Evolutionary conservation across 495 filamentous ascomycete genomes (phyloP).

Genomic region (Neurospora sp.): DNA sequence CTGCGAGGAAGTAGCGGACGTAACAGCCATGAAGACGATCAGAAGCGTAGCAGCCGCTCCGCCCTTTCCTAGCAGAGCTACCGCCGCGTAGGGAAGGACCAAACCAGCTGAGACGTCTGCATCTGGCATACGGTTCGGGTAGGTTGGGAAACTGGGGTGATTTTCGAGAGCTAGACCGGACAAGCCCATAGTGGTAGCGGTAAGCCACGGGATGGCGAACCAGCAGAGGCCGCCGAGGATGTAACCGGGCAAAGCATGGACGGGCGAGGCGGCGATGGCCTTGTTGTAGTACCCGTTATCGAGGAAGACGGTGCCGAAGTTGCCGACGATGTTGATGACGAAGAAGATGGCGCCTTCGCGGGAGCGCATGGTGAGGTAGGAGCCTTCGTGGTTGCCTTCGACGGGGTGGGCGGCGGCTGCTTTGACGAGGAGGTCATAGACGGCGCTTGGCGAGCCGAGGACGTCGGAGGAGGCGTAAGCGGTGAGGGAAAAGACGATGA

Average conservation of each 20-base stretch:
- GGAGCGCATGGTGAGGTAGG: conserved; percentile 84
- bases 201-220: conserved; percentile 95
- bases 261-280: conserved; percentile 82
- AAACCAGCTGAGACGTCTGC: conserved; percentile 77
- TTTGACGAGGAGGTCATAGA: conserved; percentile 70
- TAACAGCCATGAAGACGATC: conserved; percentile 95
- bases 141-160: conserved; percentile 63
- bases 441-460: conserved; percentile 70
- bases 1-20: conserved; percentile 79
- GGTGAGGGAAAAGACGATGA: conserved; percentile 84
- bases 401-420: conserved; percentile 69
- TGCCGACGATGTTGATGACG: conserved; percentile 87
- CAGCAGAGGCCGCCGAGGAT: conserved; percentile 82
- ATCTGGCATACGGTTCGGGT: conserved; percentile 58
- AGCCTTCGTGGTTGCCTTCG: conserved; percentile 72
- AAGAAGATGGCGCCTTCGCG: conserved; percentile 89
- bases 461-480: conserved; percentile 66
- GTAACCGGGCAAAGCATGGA: conserved; percentile 87
- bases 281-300: conserved; percentile 90
- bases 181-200: conserved; percentile 89
- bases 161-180: conserved; percentile 74
- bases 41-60: conserved; percentile 76
- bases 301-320: conserved; percentile 72
- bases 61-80: conserved; percentile 80
- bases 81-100: conserved; percentile 79